Evolutionary conservation across 805 yeast genomes (phyloP).

Genomic region (Komagataella pastoris): DNA sequence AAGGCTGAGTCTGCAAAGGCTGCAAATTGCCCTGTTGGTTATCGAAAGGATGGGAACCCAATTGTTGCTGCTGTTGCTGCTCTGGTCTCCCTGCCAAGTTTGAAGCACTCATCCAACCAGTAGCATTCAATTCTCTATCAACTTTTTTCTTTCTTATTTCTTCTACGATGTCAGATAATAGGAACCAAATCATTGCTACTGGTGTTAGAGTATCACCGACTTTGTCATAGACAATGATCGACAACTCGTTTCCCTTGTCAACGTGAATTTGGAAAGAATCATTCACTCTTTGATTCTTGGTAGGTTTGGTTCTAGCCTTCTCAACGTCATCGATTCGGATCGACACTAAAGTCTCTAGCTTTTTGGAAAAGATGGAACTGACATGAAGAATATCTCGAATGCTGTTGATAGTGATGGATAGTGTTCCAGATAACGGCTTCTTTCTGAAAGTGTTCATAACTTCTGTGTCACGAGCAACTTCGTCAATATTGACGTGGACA

Average conservation of each 20-base stretch:
- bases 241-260: constrained; percentile 87
- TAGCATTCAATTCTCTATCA: constrained; percentile 50
- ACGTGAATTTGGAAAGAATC: constrained; percentile 74
- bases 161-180: constrained; percentile 85
- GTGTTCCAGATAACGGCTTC: constrained; percentile 71
- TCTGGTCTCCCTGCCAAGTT: constrained; percentile 20
- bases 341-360: constrained; percentile 67
- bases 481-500: constrained; percentile 65
- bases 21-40: not conserved
- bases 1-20: constrained; percentile 6
- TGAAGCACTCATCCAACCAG: constrained; percentile 86
- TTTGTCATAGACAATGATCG: constrained; percentile 76
- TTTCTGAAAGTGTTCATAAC: constrained; percentile 61
- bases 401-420: constrained; percentile 60
- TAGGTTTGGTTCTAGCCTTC: constrained; percentile 58
- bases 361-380: constrained; percentile 62
- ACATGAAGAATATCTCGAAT: constrained; percentile 89
- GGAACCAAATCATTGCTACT: constrained; percentile 86
- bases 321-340: constrained; percentile 85
- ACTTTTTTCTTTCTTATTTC: constrained; percentile 87
- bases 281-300: constrained; percentile 70
- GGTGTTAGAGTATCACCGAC: constrained; percentile 58
- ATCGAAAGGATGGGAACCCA: not conserved
- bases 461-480: constrained; percentile 52
- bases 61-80: not conserved